These are phyloP conservation scores for Magnolia officinalis DNA, from an alignment of 164 flowering plant genomes.

Conservation along the genomic window DNA sequence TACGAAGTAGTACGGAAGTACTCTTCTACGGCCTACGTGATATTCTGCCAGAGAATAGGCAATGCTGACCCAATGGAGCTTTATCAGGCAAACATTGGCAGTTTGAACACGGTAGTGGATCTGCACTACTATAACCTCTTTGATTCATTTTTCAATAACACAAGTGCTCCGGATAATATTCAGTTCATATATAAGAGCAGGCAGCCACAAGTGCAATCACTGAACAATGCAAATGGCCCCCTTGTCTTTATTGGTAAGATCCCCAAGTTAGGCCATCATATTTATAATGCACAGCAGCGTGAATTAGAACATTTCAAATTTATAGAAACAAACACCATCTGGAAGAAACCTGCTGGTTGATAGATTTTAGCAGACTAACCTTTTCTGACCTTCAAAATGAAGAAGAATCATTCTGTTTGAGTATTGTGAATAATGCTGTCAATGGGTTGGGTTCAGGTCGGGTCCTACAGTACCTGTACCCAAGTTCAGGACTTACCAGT, in stretches of 20 bases:
- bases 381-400: no score
- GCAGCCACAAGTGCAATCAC: constrained; percentile 50
- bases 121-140: constrained; percentile 88
- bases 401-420: no score
- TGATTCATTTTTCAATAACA: constrained; percentile 49
- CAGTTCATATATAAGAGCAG: constrained; percentile 60
- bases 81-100: constrained; percentile 60
- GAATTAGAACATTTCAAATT: background rate
- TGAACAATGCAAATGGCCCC: constrained; percentile 67
- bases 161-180: constrained; percentile 59
- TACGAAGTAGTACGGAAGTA: constrained; percentile 68
- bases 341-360: no score
- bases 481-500: no score
- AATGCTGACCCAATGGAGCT: constrained; percentile 80
- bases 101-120: constrained; percentile 65
- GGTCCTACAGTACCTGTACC: no score
- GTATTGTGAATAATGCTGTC: no score
- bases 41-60: constrained; percentile 86
- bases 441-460: no score
- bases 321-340: background rate
- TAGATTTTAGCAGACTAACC: no score
- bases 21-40: constrained; percentile 65
- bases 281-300: background rate
- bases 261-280: background rate
- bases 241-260: constrained; percentile 72